These are phyloP conservation scores for Diplodia seriata DNA, from an alignment of 2,329 filamentous ascomycete species.

Conservation along the genomic window DNA sequence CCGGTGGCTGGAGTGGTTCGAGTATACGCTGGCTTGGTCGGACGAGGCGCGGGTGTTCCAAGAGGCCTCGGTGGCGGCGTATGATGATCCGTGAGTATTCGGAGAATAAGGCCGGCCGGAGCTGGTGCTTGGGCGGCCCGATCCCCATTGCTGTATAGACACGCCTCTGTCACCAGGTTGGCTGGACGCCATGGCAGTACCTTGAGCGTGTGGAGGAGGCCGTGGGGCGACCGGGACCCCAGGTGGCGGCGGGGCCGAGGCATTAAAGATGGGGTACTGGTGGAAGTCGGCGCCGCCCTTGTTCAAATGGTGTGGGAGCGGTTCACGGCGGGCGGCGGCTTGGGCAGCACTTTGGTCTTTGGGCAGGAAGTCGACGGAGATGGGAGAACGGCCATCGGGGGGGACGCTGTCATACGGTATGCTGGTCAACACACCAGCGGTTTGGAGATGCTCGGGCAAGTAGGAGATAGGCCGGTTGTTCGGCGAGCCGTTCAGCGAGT, in stretches of 20 bases:
- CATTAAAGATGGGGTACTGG: constrained; percentile 81
- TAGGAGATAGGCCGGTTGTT: constrained; percentile 63
- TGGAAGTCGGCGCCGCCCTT: constrained; percentile 81
- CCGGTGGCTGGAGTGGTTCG: constrained; percentile 64
- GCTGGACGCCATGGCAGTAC: constrained; percentile 73
- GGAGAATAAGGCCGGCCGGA: constrained; percentile 39
- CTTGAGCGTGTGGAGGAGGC: constrained; percentile 62
- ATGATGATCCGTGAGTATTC: constrained; percentile 37
- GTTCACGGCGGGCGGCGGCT: constrained; percentile 66
- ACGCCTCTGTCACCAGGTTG: constrained; percentile 69
- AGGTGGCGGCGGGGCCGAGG: constrained; percentile 57
- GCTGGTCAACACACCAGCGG: constrained; percentile 82
- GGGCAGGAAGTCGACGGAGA: constrained; percentile 75
- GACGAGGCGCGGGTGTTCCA: constrained; percentile 64
- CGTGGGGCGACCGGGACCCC: constrained; percentile 61
- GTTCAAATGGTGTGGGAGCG: constrained; percentile 82
- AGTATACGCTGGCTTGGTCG: constrained; percentile 71
- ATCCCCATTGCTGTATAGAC: constrained; percentile 80
- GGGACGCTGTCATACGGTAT: constrained; percentile 82
- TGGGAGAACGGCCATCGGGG: constrained; percentile 71
- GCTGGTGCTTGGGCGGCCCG: constrained; percentile 21
- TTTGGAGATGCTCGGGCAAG: constrained; percentile 62
- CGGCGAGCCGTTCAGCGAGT: constrained; percentile 66
- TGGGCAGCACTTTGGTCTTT: constrained; percentile 65
- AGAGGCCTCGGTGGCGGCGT: constrained; percentile 51